Percentiles rank a stretch among this genome's conserved stretches.
phyloP scores from a whole-genome alignment of 176 grass and related monocot genomes.

The Carex parvula region DNA sequence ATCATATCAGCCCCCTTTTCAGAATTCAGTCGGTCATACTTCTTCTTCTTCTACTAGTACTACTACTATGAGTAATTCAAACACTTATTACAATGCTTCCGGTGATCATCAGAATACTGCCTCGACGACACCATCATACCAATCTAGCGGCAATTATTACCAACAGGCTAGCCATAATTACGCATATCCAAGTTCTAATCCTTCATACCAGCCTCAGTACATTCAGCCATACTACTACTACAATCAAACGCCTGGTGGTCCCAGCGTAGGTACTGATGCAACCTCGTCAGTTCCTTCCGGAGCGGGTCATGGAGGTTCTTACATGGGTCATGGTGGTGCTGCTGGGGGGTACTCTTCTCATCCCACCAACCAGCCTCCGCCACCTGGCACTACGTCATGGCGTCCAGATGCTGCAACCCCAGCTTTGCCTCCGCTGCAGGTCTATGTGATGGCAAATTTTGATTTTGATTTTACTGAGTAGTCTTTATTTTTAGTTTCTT shows the following conservation, averaged over 20 bases:
- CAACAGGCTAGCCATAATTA: slow-evolving; percentile 52
- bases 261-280: slow-evolving; percentile 42
- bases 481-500: not conserved
- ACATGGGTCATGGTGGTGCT: slow-evolving; percentile 13
- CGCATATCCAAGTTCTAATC: slow-evolving; percentile 53
- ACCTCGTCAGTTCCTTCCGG: slow-evolving; percentile 19
- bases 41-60: slow-evolving; percentile 26
- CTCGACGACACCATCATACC: slow-evolving; percentile 56
- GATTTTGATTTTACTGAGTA: not conserved
- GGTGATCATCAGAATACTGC: slow-evolving; percentile 57
- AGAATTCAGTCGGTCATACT: slow-evolving; percentile 96
- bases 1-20: slow-evolving; percentile 99
- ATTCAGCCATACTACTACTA: slow-evolving; percentile 73
- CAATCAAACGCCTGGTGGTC: slow-evolving; percentile 40
- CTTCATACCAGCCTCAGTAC: slow-evolving; percentile 76
- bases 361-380: slow-evolving; percentile 71
- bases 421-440: slow-evolving; percentile 58
- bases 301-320: slow-evolving; percentile 29
- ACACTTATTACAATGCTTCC: slow-evolving; percentile 99
- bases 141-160: slow-evolving; percentile 73
- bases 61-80: slow-evolving; percentile 57
- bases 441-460: slow-evolving; percentile 30
- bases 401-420: slow-evolving; percentile 48
- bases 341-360: slow-evolving; percentile 66
- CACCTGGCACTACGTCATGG: slow-evolving; percentile 86